Conservation (phyloP, 148 eudicot genomes). For the Rhododendron mucronatum region DNA sequence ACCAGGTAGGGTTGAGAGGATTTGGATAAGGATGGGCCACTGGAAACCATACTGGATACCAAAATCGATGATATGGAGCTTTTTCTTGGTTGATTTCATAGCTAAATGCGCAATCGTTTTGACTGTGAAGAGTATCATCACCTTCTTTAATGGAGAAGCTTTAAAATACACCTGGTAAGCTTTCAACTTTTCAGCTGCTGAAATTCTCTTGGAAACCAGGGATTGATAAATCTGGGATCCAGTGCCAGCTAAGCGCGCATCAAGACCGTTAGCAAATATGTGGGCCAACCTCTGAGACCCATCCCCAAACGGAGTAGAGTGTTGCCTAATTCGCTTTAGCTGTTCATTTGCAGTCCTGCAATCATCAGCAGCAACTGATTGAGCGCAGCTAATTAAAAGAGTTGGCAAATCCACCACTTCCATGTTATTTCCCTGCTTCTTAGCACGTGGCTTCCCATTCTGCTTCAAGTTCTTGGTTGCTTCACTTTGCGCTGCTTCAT, state of each 20-base stretch:
- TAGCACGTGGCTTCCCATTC: conserved; percentile 25
- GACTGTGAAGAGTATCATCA: conserved; percentile 19
- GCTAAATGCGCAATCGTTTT: conserved; percentile 15
- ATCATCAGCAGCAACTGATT: conserved; percentile 54
- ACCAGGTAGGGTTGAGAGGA: conserved; percentile 18
- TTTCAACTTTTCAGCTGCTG: conserved; percentile 37
- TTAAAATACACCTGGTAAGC: conserved; percentile 34
- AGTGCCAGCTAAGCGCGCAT: conserved; percentile 39
- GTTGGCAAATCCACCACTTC: conserved; percentile 47
- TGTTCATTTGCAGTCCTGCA: conserved; percentile 40
- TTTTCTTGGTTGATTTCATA: conserved; percentile 13
- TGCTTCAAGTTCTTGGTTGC: conserved; percentile 6
- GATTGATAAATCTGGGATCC: conserved; percentile 29
- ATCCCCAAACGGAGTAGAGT: conserved; percentile 34
- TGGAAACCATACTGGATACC: conserved; percentile 41
- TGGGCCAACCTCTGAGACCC: conserved; percentile 36
- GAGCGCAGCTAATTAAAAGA: conserved; percentile 49
- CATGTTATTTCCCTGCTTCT: conserved; percentile 22
- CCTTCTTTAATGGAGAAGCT: conserved; percentile 32
- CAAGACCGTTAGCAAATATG: conserved; percentile 33
- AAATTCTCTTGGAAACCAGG: conserved; percentile 21
- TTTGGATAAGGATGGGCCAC: conserved; percentile 38
- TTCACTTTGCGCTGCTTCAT: conserved; percentile 3
- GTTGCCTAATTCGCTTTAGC: conserved; percentile 36
- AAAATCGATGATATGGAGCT: conserved; percentile 36